Evolutionary conservation across 2,329 filamentous ascomycete species (phyloP), one percentile per base, ranked within the genome.

Genomic region (Neoscytalidium dimidiatum): DNA sequence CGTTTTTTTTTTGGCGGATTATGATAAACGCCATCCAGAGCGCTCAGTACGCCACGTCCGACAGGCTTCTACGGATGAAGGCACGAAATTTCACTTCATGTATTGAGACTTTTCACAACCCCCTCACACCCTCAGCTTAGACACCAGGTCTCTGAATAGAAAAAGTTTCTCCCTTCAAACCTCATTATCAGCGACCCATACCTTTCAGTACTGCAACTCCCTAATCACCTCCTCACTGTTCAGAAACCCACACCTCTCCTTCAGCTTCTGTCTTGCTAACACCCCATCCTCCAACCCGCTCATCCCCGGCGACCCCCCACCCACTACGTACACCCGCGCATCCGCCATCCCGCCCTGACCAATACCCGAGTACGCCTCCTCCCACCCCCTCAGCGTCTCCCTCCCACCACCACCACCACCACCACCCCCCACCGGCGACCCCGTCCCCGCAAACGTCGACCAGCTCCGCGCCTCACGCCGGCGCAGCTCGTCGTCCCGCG

Each of bases 201-300:
- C n/a, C 41, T 19, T 44, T 70, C 49, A 75, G 65, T 71, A 75
- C 65, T 71, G 71, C 38, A 75, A 67, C 69, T 81, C 77, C 48
- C 74, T 68, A 19, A 85, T 79, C 14, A 84, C 73, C 49, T 78
- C 77, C 1, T 76, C 72, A 43, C 78, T 79, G 64, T 83, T 83
- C 23, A 84, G 74, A 64, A 82, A 82, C 3, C 67, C 77, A 70
- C 83, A 85, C 52, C 83, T 75, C 71, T 84, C 78, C 63, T 72
- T 73, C 51, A 85, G 62, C 66, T 70, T 81, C 74, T 85, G 79
- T 26, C 56, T 64, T 19, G 61, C 68, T 33, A 51, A 17, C 23
- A 9, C 23, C 26, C 78, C 78, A 11, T 17, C 38, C 51, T 80
- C 78, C 23, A 80, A 69, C 9, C 77, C 68, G n/a, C 75, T 80